Evolutionary conservation across 202 grass and related monocot species (phyloP).

Genomic region (Zizania palustris): DNA sequence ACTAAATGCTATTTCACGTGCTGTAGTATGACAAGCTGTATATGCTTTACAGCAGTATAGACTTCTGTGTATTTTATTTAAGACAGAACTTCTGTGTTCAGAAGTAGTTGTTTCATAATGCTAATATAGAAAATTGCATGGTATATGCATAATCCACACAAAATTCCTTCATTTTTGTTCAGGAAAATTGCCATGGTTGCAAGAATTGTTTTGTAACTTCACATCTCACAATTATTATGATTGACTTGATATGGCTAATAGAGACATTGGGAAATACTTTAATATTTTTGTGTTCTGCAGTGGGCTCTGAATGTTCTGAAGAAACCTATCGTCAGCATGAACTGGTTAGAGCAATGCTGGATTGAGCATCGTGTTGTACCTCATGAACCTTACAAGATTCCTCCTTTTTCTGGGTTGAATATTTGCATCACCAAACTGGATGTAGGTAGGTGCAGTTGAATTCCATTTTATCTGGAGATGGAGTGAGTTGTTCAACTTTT

Average conservation of each 20-base stretch:
- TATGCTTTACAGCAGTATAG: constrained; percentile 28
- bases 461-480: constrained; percentile 19
- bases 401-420: constrained; percentile 86
- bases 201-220: constrained; percentile 21
- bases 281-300: constrained; percentile 55
- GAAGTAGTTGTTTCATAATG: constrained; percentile 21
- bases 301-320: constrained; percentile 81
- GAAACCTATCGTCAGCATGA: constrained; percentile 75
- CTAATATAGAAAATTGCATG: constrained; percentile 30
- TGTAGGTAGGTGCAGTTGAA: constrained; percentile 50
- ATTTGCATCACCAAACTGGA: constrained; percentile 86
- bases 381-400: constrained; percentile 88
- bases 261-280: constrained; percentile 9
- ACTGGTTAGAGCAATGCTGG: constrained; percentile 92
- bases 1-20: constrained; percentile 7
- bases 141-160: neutral
- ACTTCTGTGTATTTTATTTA: constrained; percentile 13
- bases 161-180: constrained; percentile 19
- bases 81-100: neutral
- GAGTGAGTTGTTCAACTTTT: constrained; percentile 32
- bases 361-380: constrained; percentile 89
- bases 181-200: constrained; percentile 7
- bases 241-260: constrained; percentile 32
- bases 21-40: constrained; percentile 11
- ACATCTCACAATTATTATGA: constrained; percentile 23